phyloP scores from a whole-genome alignment of 2,329 filamentous ascomycete species.

The Knufia petricola region DNA sequence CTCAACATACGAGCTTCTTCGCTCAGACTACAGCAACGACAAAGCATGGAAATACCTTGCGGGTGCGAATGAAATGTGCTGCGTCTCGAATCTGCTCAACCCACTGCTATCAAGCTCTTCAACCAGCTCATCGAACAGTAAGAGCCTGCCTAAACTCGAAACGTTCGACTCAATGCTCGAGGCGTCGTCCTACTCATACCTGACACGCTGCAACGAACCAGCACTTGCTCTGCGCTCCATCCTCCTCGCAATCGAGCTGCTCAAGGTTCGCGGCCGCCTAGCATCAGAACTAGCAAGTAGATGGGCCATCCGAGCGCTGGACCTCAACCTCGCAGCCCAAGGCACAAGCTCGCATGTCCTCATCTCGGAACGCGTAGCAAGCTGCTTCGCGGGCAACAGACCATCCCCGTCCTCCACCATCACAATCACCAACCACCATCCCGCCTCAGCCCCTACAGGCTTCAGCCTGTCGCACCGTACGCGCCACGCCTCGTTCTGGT shows the following conservation, averaged over 20 bases:
- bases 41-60: conserved; percentile 97
- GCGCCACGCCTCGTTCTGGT: conserved; percentile 86
- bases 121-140: conserved; percentile 37
- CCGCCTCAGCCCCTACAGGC: conserved; percentile 58
- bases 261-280: conserved; percentile 68
- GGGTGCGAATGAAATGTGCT: conserved; percentile 89
- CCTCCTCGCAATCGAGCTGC: conserved; percentile 66
- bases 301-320: conserved; percentile 73
- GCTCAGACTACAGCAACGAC: conserved; percentile 82
- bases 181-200: conserved; percentile 83
- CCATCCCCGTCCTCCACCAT: neutral
- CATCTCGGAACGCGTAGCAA: conserved; percentile 73
- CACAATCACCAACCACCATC: conserved; percentile 47
- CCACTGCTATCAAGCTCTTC: conserved; percentile 39
- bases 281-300: conserved; percentile 77
- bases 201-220: conserved; percentile 68
- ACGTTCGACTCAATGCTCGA: conserved; percentile 80
- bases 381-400: conserved; percentile 65
- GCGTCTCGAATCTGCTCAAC: conserved; percentile 69
- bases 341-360: conserved; percentile 62
- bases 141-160: conserved; percentile 69
- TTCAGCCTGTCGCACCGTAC: conserved; percentile 40
- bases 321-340: conserved; percentile 62
- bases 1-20: conserved; percentile 81
- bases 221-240: conserved; percentile 74